Evolutionary conservation across 345 rosid species (phyloP), one percentile per base, ranked within the genome.

Genomic region (Salix suchowensis): DNA sequence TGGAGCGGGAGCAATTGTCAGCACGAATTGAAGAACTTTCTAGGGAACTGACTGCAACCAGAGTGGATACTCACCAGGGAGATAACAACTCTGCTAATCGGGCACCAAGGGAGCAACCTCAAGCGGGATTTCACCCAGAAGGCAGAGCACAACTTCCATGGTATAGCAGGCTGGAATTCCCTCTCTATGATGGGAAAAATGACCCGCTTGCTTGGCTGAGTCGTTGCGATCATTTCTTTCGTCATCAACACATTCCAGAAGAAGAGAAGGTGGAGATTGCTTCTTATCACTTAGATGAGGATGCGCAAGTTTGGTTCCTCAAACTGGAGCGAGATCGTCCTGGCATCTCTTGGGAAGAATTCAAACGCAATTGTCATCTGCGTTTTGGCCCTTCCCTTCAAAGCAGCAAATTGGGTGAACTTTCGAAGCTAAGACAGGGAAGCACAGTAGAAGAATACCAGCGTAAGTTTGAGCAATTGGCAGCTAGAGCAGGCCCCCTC

Each of bases 41-140:
- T 46, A 1, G 52, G 6, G 52, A 46, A 0, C 10, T 46, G 1
- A 18, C 18, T 3, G 16, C 52, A 4, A 46, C 52, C 1, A 14
- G 37, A 4, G 0, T 36, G 0, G 37, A 36, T 4, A 6, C 37
- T 36, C 37, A 36, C 0, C 37, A 36, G 5, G 37, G 37, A 36
- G 37, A 36, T 36, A 6, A 36, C 6, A 6, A 6, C 5, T 4
- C 6, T 36, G 37, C 6, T 5, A 36, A 36, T 36, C 37, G 37
- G 37, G 2, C 13, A 62, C 66, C 15, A 62, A 1, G 34, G 26
- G 28, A 7, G 3, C 66, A 62, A 2, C 40, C 23, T 6, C 44
- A 5, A 4, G 0, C 16, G 4, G 8, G 12, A 7, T 3, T 7
- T n/a, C 4, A 0, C 1, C 10, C 15, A 16, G 19, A 28, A 2